Percentiles rank a stretch among this genome's conserved stretches.
Conservation (phyloP, 768 basidiomycete species). For the Hydnomerulius pinastri region DNA sequence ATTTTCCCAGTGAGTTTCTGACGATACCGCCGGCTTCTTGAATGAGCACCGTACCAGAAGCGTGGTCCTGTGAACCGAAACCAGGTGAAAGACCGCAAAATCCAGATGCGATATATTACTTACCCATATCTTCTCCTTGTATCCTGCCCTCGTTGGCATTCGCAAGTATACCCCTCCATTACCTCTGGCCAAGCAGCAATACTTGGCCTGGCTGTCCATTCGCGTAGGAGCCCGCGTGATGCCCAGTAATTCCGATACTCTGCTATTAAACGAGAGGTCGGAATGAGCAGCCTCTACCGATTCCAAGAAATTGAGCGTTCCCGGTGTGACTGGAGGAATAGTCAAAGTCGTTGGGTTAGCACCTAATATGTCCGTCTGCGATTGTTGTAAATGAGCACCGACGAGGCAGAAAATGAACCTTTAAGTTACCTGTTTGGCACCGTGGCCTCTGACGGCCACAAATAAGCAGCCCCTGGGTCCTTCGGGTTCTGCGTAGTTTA, state of each 20-base stretch:
- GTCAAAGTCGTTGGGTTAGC: conserved; percentile 48
- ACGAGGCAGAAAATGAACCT: not conserved
- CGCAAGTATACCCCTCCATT: conserved; percentile 83
- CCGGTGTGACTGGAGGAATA: conserved; percentile 46
- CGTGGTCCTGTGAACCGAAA: conserved; percentile 69
- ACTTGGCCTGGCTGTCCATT: conserved; percentile 98
- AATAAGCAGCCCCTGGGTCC: conserved; percentile 80
- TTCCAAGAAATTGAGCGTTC: conserved; percentile 74
- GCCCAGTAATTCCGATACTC: conserved; percentile 65
- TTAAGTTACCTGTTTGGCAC: conserved; percentile 64
- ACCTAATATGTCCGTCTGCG: conserved; percentile 55
- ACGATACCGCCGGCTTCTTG: conserved; percentile 90
- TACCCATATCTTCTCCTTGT: conserved; percentile 97
- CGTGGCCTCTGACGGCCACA: conserved; percentile 83
- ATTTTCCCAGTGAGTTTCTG: conserved; percentile 76
- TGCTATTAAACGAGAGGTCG: conserved; percentile 82
- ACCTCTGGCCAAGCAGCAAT: conserved; percentile 81
- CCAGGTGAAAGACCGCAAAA: not conserved
- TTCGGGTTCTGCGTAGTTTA: conserved; percentile 51
- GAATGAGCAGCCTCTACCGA: conserved; percentile 92
- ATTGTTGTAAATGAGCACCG: not conserved
- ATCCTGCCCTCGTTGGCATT: conserved; percentile 76
- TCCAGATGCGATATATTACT: conserved; percentile 9
- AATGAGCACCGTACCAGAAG: conserved; percentile 81
- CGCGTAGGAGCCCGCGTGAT: conserved; percentile 67